Evolutionary conservation across 441 rosid genomes (phyloP).

Genomic region (Adansonia rubrostipa): DNA sequence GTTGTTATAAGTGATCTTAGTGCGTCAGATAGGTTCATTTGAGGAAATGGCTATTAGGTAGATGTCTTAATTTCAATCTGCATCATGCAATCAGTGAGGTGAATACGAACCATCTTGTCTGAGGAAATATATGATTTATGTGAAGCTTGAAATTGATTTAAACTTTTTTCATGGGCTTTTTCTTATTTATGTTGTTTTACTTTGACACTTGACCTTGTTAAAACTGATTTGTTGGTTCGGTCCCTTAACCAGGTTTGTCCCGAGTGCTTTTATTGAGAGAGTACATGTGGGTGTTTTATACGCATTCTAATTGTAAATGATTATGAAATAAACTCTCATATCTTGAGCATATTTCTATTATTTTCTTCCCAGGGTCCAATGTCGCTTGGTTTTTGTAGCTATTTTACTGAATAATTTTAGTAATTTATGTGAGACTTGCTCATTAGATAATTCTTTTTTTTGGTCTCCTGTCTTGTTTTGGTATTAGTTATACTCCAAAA

Average conservation of each 20-base stretch:
- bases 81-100: not conserved
- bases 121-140: not conserved
- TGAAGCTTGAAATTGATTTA: slow-evolving; percentile 5
- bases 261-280: not conserved
- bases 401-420: not conserved
- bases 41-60: not conserved
- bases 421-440: not conserved
- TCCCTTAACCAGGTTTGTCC: not conserved
- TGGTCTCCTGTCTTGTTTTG: not conserved
- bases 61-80: not conserved
- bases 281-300: not conserved
- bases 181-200: not conserved
- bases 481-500: slow-evolving; percentile 9
- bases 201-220: not conserved
- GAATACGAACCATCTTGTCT: not conserved
- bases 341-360: not conserved
- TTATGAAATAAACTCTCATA: not conserved
- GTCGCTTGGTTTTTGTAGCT: not conserved
- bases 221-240: slow-evolving; percentile 5
- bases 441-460: not conserved
- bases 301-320: not conserved
- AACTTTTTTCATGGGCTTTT: slow-evolving; percentile 12
- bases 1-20: not conserved
- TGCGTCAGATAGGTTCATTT: not conserved
- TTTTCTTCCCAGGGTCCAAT: not conserved